Base-by-base conservation (phyloP, 805 yeast genomes). In the Wickerhamiella siamensis region DNA sequence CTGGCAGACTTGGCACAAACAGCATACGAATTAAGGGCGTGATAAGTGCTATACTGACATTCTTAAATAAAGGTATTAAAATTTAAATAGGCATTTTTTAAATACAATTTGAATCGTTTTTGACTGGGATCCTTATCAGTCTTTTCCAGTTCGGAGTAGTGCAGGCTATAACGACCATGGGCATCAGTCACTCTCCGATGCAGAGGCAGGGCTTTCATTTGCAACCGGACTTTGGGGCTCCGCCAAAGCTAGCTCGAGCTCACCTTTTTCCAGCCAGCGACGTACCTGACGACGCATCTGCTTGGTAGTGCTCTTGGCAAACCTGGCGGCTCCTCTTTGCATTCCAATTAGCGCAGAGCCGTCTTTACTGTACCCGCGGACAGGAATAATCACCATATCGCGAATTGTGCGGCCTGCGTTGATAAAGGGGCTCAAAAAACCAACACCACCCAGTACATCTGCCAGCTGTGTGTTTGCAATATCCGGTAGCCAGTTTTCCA, bases 401-500 rank as follows among this genome's bases (percentile, higher is more conserved):
- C 74, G 75, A 39, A 87, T 69, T 0, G 94, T 94, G 2, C 80
- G 69, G 0, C 94, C 87, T 21, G 88, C 70, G 45, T 79, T 75
- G 12, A 82, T 78, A 20, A 86, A 63, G 0, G 95, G 76, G 47
- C 79, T 67, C 4, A 88, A 72, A 0, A 96, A 88, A 0, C 87
- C 79, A 21, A 91, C 62, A 0, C 97, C 98, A 0, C 86, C 74
- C 14, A 91, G 60, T 5, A 91, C 77, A 2, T 86, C 88, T 5
- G 77, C 72, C 10, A 91, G 59, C 60, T 88, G 97, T 26, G 77
- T 78, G n/a, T 72, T 68, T 34, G 77, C 75, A 44, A 88, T 82
- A 57, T 86, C 93, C 0, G 95, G 95, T 55, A 78, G 72, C 95
- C 96, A 91, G 5, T 72, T 64, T n/a, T 70, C 73, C 43, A 75